phyloP scores from a whole-genome alignment of 768 basidiomycete species.

The Nidularia pulvinata region DNA sequence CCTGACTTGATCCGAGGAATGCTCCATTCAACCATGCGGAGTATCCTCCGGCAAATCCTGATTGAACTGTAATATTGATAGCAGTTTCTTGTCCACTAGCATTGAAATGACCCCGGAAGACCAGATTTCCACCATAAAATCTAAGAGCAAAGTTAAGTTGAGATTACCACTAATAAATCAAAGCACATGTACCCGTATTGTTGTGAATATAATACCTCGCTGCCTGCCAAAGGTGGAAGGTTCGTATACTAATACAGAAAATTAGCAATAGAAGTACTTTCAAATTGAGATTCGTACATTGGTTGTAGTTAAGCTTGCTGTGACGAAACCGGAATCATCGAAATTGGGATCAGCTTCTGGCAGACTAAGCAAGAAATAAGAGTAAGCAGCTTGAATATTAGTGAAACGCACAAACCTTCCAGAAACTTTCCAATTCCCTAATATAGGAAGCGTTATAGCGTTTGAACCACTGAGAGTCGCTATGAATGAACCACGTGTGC shows the following conservation, averaged over 20 bases:
- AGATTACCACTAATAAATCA: too few species aligned
- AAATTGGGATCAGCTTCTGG: constrained; percentile 46
- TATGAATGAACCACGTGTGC: constrained; percentile 24
- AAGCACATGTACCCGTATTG: constrained; percentile 54
- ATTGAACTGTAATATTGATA: constrained; percentile 43
- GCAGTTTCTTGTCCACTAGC: constrained; percentile 47
- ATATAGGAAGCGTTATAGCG: constrained; percentile 25
- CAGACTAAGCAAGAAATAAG: constrained; percentile 26
- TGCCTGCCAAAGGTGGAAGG: constrained; percentile 39
- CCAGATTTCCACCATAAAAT: constrained; percentile 50
- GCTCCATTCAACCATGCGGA: constrained; percentile 48
- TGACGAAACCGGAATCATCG: constrained; percentile 46
- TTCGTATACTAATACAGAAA: constrained; percentile 46
- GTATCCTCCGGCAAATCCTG: constrained; percentile 51
- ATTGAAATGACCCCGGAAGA: constrained; percentile 54
- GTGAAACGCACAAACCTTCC: constrained; percentile 29
- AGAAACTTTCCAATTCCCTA: constrained; percentile 43
- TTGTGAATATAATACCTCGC: constrained; percentile 46
- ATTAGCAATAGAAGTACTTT: too few species aligned
- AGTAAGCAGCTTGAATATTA: too few species aligned
- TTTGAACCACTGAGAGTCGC: constrained; percentile 13
- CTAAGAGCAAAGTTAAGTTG: too few species aligned
- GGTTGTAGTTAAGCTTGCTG: constrained; percentile 41
- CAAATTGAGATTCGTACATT: constrained; percentile 20
- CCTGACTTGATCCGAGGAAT: constrained; percentile 49